Conservation (phyloP, 169 alveolate species). For the Babesia ovis region DNA sequence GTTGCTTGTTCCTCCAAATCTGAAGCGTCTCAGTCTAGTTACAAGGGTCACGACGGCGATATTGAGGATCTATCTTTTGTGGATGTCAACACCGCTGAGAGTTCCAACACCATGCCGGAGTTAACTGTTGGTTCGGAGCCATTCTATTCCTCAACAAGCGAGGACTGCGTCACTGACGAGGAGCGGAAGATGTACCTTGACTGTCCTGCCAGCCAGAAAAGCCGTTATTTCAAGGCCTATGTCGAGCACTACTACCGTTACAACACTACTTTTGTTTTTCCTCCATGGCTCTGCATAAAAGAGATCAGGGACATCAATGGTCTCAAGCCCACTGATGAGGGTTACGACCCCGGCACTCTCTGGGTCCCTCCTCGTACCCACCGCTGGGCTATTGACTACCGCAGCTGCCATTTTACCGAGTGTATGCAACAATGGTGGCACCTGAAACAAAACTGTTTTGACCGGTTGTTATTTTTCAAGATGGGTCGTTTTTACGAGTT, state of each 20-base stretch:
- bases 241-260: conserved; percentile 73
- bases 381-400: conserved; percentile 79
- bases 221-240: conserved; percentile 59
- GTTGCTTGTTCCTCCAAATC: not conserved
- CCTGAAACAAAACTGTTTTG: conserved; percentile 91
- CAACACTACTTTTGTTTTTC: conserved; percentile 71
- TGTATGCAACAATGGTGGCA: conserved; percentile 98
- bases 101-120: not conserved
- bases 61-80: conserved; percentile 12
- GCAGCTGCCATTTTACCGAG: conserved; percentile 90
- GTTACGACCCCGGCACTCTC: conserved; percentile 91
- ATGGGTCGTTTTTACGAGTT: conserved; percentile 94
- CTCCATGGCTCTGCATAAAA: conserved; percentile 78
- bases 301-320: conserved; percentile 86
- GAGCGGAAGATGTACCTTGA: conserved; percentile 51
- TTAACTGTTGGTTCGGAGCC: conserved; percentile 51
- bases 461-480: conserved; percentile 94
- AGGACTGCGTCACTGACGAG: conserved; percentile 37
- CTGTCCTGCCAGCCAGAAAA: conserved; percentile 55
- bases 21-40: not conserved
- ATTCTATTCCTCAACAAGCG: conserved; percentile 3
- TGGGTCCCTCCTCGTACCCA: conserved; percentile 90
- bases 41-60: conserved; percentile 19
- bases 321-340: conserved; percentile 81
- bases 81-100: not conserved